Conservation (phyloP, 129 eudicot species). For the Tagetes patula region DNA sequence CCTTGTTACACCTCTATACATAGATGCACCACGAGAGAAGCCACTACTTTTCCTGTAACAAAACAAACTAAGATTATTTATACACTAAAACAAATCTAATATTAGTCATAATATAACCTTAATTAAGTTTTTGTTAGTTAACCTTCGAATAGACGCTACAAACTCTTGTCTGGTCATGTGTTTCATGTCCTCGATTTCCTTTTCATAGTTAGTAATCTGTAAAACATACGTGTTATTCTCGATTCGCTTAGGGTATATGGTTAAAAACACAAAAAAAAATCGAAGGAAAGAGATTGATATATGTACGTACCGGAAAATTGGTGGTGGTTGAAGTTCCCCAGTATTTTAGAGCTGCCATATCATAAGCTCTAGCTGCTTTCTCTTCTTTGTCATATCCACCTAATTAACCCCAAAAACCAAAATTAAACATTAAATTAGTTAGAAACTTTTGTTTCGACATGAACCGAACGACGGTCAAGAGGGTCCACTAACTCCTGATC, state of each 20-base stretch:
- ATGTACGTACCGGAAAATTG: slow-evolving; percentile 71
- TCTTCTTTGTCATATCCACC: slow-evolving; percentile 99
- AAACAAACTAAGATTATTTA: not conserved
- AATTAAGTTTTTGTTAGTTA: not conserved
- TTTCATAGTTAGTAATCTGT: slow-evolving; percentile 93
- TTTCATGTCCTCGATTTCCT: slow-evolving; percentile 95
- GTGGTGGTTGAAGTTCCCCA: slow-evolving; percentile 99
- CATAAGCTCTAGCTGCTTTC: slow-evolving; percentile 99
- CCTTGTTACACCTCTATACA: slow-evolving; percentile 99
- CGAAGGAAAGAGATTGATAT: not conserved
- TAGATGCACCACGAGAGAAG: slow-evolving; percentile 96
- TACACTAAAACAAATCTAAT: too few species aligned
- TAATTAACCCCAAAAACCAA: slow-evolving; percentile 23
- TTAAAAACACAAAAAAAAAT: not conserved
- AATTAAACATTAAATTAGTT: not conserved
- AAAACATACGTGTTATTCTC: not conserved
- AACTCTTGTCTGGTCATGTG: slow-evolving; percentile 98
- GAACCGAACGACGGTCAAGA: too few species aligned
- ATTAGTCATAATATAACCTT: too few species aligned
- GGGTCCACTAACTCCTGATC: too few species aligned
- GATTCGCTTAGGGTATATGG: not conserved
- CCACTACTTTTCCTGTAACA: slow-evolving; percentile 91
- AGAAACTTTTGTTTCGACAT: not conserved
- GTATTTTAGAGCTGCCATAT: slow-evolving; percentile 90
- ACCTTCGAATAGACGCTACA: slow-evolving; percentile 94